These are phyloP conservation scores for Candida ovalis DNA, from an alignment of 805 yeast species.

Conservation along the genomic window DNA sequence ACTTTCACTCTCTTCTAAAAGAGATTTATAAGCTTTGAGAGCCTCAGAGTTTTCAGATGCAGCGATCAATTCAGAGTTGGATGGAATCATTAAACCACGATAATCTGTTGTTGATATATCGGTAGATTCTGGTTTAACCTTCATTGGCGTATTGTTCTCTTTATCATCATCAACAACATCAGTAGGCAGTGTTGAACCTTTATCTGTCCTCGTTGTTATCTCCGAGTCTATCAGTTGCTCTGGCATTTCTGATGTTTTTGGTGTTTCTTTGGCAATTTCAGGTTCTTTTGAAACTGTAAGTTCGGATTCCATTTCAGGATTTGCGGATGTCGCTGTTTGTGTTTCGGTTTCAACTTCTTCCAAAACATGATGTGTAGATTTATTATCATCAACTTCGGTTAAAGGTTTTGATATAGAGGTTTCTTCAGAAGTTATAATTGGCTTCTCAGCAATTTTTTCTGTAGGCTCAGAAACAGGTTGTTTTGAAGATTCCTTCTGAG, in stretches of 20 bases:
- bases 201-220: too few species aligned
- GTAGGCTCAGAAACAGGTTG: not conserved
- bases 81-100: constrained; percentile 33
- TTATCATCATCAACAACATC: not conserved
- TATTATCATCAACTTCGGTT: too few species aligned
- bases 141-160: not conserved
- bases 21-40: constrained; percentile 25
- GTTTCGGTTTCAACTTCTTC: too few species aligned
- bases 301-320: too few species aligned
- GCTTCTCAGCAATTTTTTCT: not conserved
- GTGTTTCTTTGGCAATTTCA: too few species aligned
- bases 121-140: not conserved
- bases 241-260: too few species aligned
- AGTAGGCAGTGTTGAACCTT: too few species aligned
- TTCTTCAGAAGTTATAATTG: not conserved
- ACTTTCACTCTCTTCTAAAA: constrained; percentile 18
- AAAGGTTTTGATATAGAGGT: too few species aligned
- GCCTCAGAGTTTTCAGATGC: constrained; percentile 18
- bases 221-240: not conserved
- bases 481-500: not conserved
- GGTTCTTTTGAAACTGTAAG: too few species aligned
- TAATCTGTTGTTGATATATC: constrained; percentile 15
- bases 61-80: constrained; percentile 31
- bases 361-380: too few species aligned
- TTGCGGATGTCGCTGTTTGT: too few species aligned